Evolutionary conservation across 495 filamentous ascomycete genomes (phyloP).

Genomic region (Penicillium fimorum): DNA sequence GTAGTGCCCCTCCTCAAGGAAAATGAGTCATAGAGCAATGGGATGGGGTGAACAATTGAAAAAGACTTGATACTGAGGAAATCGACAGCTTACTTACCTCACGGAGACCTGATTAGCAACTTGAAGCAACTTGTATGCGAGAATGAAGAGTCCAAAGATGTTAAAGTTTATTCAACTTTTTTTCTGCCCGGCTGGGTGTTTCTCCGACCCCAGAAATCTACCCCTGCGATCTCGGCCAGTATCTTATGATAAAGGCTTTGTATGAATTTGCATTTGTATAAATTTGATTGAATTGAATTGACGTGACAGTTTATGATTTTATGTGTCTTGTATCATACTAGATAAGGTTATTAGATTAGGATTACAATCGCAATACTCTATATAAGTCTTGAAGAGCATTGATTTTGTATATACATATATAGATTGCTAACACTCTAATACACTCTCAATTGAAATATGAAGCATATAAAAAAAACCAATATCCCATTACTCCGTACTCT

Average conservation of each 20-base stretch:
- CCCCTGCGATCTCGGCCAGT: not conserved
- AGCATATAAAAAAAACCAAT: not conserved
- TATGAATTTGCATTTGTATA: no score
- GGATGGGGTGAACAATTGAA: not conserved
- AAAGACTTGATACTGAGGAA: not conserved
- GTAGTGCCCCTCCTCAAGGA: constrained; percentile 23
- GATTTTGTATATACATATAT: not conserved
- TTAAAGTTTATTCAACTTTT: constrained; percentile 23
- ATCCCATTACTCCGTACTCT: not conserved
- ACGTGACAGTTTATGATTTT: no score
- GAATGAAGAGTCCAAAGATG: constrained; percentile 11
- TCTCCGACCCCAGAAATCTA: constrained; percentile 26
- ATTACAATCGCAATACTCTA: not conserved
- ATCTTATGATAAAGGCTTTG: no score
- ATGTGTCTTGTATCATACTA: no score
- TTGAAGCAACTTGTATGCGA: constrained; percentile 11
- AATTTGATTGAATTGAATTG: no score
- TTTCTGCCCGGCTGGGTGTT: constrained; percentile 28
- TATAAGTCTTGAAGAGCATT: not conserved
- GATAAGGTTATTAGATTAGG: not conserved
- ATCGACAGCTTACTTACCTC: constrained; percentile 28
- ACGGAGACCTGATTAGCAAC: constrained; percentile 34
- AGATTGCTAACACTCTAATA: not conserved
- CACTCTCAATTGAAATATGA: not conserved
- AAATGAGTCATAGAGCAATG: constrained; percentile 3